Base-by-base conservation (phyloP, 1,284 basidiomycete genomes). In the Pascua guehoae region DNA sequence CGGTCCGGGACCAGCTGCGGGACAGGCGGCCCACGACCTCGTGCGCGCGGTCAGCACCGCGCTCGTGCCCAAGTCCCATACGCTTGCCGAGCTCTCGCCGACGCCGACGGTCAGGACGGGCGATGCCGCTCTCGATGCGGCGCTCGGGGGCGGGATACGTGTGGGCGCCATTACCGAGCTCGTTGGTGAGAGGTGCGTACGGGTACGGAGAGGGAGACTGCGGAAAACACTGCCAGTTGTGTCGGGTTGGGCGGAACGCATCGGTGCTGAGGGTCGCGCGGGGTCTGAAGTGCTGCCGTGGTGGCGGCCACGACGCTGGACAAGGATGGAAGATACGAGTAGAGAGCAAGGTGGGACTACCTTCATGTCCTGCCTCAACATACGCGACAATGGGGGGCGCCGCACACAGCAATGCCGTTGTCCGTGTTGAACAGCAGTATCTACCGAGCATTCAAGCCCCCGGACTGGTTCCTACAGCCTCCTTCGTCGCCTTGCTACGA, bases 121-220 rank as follows among this genome's bases (percentile, higher is more conserved):
- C 0, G 88, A 91, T 69, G 58, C 74, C 1, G 67, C 76, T 11
- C 75, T 94, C 10, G 89, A 94, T 68, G 58, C 73, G 24, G 76
- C 82, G 9, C 77, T 93, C 0, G 87, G 87, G 12, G 89, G 89
- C 12, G 91, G 91, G 4, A 80, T 92, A 14, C 78, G 82, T 51
- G 83, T 86, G 2, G 86, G 89, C 1, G 86, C 86, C 81, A 64
- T 94, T 14, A 92, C 88, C 83, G 91, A 94, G 69, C 76, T 93
- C 41, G 84, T 82, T 12, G 91, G 91, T n/a, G 89, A 93, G 79
- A 89, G 89, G 89, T 90, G 73, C 56, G 78, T 63, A 9, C 41
- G 42, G 24, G 50, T 38, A 8, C n/a, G 11, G 32, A n/a, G 24
- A 32, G 24, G 7, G 24, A 32, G 24, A 3, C 4, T 3, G 24